Percentiles rank a stretch among this genome's conserved stretches.
These are phyloP conservation scores for Paramecium tetraurelia DNA, from an alignment of 73 alveolate genomes.

Conservation along the genomic window DNA sequence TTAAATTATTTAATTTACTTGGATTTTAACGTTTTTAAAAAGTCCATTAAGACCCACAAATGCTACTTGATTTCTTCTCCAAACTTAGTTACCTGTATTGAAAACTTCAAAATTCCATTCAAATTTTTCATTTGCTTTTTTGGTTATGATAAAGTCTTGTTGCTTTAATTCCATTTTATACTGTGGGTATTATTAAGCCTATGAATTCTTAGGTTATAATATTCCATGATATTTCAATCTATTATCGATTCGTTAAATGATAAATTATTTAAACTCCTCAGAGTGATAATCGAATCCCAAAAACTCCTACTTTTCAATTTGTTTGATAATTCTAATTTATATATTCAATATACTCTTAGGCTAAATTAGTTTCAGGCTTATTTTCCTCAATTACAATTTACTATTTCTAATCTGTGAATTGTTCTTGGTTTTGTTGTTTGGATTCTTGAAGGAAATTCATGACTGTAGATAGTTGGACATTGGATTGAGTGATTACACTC, in stretches of 20 bases:
- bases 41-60: not conserved
- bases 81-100: not conserved
- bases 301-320: not conserved
- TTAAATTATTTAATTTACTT: not conserved
- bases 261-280: not conserved
- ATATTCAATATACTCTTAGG: not conserved
- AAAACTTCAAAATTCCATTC: not conserved
- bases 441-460: not conserved
- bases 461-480: not conserved
- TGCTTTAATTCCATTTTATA: not conserved
- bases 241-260: not conserved
- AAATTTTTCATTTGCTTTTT: not conserved
- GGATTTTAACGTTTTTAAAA: not conserved
- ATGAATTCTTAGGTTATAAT: not conserved
- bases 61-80: not conserved
- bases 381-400: not conserved
- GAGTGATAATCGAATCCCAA: not conserved
- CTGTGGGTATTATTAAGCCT: not conserved
- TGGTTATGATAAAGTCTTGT: not conserved
- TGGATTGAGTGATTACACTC: not conserved
- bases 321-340: not conserved
- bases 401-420: not conserved
- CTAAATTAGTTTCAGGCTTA: not conserved
- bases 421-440: not conserved
- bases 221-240: not conserved